Conservation (phyloP, 2,329 filamentous ascomycete genomes). For the Botryosphaeria dothidea region DNA sequence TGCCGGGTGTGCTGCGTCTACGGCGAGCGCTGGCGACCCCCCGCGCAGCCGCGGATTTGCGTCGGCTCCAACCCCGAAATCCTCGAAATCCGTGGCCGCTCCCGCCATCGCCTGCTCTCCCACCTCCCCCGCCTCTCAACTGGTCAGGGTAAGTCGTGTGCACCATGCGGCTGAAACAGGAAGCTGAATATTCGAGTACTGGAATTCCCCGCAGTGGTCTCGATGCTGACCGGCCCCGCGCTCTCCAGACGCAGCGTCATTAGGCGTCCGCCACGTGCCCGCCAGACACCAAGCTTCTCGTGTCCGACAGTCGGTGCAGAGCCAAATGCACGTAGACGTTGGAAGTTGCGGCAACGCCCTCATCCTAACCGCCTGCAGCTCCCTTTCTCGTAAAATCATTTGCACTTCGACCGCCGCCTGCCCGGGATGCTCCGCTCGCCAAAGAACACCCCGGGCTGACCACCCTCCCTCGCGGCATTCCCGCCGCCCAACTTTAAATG, state of each 20-base stretch:
- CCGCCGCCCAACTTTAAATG: background rate
- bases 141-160: background rate
- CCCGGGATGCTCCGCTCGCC: background rate
- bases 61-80: background rate
- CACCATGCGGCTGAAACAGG: background rate
- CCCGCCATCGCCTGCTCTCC: background rate
- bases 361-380: background rate
- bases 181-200: too few relatives aligned
- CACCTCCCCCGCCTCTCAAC: background rate
- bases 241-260: background rate
- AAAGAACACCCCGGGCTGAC: background rate
- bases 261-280: conserved; percentile 12
- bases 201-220: background rate
- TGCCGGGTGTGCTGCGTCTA: background rate
- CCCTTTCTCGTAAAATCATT: background rate
- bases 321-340: conserved; percentile 12
- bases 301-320: conserved; percentile 5
- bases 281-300: conserved; percentile 13
- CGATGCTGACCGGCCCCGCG: background rate
- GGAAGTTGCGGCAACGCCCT: background rate
- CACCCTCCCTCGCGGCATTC: background rate
- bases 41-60: background rate
- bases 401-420: background rate
- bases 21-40: background rate
- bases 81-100: background rate